These are phyloP conservation scores for Corchorus olitorius DNA, from an alignment of 345 rosid species.

Conservation along the genomic window DNA sequence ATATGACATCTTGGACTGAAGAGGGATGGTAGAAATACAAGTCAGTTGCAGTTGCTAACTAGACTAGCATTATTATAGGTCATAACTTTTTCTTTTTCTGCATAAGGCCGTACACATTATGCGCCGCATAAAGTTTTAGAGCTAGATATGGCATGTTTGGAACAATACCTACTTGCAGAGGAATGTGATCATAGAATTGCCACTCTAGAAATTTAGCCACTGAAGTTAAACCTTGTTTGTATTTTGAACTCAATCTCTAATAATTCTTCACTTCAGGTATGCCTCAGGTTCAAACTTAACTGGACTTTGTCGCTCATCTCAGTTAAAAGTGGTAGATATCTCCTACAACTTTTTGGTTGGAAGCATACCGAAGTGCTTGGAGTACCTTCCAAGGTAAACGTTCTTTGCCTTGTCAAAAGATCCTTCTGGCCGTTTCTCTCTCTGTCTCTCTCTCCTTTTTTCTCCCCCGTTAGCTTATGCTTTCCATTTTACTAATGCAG, in stretches of 20 bases:
- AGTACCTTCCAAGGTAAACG: constrained; percentile 70
- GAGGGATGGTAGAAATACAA: not conserved
- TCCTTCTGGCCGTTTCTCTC: constrained; percentile 18
- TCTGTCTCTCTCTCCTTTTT: not conserved
- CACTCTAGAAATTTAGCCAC: not conserved
- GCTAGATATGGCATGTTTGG: not conserved
- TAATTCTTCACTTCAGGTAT: constrained; percentile 47
- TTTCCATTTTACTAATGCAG: constrained; percentile 39
- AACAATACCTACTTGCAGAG: not conserved
- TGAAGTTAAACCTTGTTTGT: not conserved
- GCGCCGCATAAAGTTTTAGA: not conserved
- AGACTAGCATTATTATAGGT: not conserved
- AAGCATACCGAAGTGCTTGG: constrained; percentile 83
- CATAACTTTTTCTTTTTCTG: not conserved
- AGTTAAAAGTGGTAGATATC: constrained; percentile 73
- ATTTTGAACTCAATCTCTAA: constrained; percentile 7
- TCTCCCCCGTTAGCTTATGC: not conserved
- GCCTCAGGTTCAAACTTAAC: constrained; percentile 56
- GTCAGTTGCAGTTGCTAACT: not conserved
- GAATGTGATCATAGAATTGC: constrained; percentile 4
- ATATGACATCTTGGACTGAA: not conserved
- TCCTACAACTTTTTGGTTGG: constrained; percentile 88
- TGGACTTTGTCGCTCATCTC: constrained; percentile 78
- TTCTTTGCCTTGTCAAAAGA: constrained; percentile 9
- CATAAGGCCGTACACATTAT: not conserved